A percentile compares a stretch with the other conserved stretches of the same genome.
These are phyloP conservation scores for Kockiozyma suomiensis DNA, from an alignment of 805 yeast genomes.

Conservation along the genomic window DNA sequence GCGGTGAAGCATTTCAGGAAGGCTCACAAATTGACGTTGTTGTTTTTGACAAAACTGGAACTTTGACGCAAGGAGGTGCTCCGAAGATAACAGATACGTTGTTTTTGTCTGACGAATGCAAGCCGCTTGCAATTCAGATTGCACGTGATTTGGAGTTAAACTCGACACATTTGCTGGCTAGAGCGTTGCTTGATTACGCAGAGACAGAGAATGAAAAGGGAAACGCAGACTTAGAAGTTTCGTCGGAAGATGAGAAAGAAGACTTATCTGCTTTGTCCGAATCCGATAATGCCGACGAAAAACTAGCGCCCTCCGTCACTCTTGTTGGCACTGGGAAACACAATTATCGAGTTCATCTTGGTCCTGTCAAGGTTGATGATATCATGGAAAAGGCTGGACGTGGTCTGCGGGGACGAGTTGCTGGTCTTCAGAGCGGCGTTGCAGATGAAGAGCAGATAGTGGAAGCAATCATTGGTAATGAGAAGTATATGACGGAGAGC, in stretches of 20 bases:
- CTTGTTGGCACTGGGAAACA: neutral
- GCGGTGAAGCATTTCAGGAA: slow-evolving; percentile 81
- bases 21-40: slow-evolving; percentile 64
- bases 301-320: neutral
- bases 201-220: slow-evolving; percentile 29
- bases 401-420: slow-evolving; percentile 55
- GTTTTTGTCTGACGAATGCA: slow-evolving; percentile 34
- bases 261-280: neutral
- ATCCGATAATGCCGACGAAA: neutral
- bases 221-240: neutral
- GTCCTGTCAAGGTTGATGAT: slow-evolving; percentile 45
- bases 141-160: slow-evolving; percentile 61
- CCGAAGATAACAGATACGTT: slow-evolving; percentile 56
- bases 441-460: slow-evolving; percentile 20
- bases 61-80: slow-evolving; percentile 66
- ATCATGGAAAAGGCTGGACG: slow-evolving; percentile 62
- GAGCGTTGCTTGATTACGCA: slow-evolving; percentile 54
- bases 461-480: slow-evolving; percentile 56
- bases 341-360: slow-evolving; percentile 21
- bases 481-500: slow-evolving; percentile 55
- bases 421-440: slow-evolving; percentile 30
- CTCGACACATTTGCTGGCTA: slow-evolving; percentile 71
- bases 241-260: neutral
- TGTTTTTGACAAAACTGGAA: slow-evolving; percentile 81
- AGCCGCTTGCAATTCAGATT: slow-evolving; percentile 49